A percentile compares a stretch with the other conserved stretches of the same genome.
phyloP scores from a whole-genome alignment of 1,284 basidiomycete genomes.

The Ganoderma leucocontextum region DNA sequence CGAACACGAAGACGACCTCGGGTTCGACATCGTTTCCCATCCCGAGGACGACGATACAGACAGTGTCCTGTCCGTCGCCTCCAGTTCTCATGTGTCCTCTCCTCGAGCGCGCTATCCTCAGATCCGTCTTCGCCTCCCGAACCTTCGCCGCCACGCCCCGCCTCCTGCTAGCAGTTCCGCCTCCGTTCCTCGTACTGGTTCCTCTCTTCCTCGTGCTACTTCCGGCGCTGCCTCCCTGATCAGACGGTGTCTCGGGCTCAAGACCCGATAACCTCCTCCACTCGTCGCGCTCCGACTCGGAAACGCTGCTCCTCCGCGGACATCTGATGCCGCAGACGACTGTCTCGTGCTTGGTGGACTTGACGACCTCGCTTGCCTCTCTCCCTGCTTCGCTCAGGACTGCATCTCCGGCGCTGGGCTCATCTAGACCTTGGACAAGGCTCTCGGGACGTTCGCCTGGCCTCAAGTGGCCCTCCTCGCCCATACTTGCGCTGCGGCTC shows the following conservation, averaged over 20 bases:
- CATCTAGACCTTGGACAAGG: too few species aligned
- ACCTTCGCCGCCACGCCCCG: background rate
- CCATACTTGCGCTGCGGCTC: too few species aligned
- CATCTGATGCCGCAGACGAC: too few species aligned
- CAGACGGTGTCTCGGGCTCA: background rate
- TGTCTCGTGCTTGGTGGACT: background rate
- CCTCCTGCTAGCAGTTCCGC: background rate
- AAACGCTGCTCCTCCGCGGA: background rate
- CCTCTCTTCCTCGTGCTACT: background rate
- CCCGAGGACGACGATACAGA: background rate
- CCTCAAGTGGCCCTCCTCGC: too few species aligned
- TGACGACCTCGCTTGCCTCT: background rate
- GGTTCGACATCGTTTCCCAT: background rate
- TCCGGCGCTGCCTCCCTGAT: background rate
- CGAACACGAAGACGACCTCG: background rate
- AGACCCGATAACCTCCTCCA: background rate
- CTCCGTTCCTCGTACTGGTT: background rate
- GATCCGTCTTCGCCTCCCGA: constrained; percentile 2
- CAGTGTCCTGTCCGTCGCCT: background rate
- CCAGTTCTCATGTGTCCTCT: background rate
- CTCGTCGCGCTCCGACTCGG: background rate
- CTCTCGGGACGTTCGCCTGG: too few species aligned
- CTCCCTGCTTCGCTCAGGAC: too few species aligned
- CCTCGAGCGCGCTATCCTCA: background rate
- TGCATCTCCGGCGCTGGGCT: too few species aligned